These are phyloP conservation scores for Candida smagusa DNA, from an alignment of 1,139 yeast species.

Conservation along the genomic window DNA sequence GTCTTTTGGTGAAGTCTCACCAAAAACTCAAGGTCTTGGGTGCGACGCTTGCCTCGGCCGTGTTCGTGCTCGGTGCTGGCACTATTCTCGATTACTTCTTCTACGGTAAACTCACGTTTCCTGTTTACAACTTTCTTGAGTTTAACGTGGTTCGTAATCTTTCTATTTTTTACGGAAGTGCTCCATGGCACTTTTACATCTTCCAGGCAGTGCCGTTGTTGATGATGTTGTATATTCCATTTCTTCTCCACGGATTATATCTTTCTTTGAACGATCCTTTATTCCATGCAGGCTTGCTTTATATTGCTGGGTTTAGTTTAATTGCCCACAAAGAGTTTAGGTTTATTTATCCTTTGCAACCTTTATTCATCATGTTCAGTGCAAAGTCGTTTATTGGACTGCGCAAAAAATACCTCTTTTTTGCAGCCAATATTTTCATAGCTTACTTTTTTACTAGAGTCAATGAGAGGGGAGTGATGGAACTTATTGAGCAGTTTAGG, in stretches of 20 bases:
- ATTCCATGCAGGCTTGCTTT: slow-evolving; percentile 31
- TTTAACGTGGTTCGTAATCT: slow-evolving; percentile 74
- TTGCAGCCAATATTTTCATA: slow-evolving; percentile 41
- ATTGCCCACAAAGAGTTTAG: slow-evolving; percentile 88
- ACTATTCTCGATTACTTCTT: slow-evolving; percentile 50
- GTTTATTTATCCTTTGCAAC: slow-evolving; percentile 84
- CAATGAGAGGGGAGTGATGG: slow-evolving; percentile 85
- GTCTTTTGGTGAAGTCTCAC: slow-evolving; percentile 20
- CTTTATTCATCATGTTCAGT: slow-evolving; percentile 49
- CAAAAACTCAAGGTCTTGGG: slow-evolving; percentile 11
- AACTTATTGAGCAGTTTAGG: slow-evolving; percentile 55
- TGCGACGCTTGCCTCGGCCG: slow-evolving; percentile 13
- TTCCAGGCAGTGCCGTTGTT: slow-evolving; percentile 80
- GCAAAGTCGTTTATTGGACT: slow-evolving; percentile 13
- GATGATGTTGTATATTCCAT: slow-evolving; percentile 64
- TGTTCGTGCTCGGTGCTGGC: slow-evolving; percentile 31
- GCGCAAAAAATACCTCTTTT: slow-evolving; percentile 7
- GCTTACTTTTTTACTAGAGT: slow-evolving; percentile 54
- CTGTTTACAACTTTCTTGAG: slow-evolving; percentile 64
- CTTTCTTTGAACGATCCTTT: slow-evolving; percentile 9
- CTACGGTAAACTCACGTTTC: slow-evolving; percentile 58
- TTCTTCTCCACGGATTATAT: slow-evolving; percentile 24
- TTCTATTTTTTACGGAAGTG: slow-evolving; percentile 79
- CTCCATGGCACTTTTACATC: slow-evolving; percentile 84
- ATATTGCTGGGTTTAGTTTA: slow-evolving; percentile 55